Base-by-base conservation (phyloP, 208 protist genomes). In the Acanthamoeba castellanii region DNA sequence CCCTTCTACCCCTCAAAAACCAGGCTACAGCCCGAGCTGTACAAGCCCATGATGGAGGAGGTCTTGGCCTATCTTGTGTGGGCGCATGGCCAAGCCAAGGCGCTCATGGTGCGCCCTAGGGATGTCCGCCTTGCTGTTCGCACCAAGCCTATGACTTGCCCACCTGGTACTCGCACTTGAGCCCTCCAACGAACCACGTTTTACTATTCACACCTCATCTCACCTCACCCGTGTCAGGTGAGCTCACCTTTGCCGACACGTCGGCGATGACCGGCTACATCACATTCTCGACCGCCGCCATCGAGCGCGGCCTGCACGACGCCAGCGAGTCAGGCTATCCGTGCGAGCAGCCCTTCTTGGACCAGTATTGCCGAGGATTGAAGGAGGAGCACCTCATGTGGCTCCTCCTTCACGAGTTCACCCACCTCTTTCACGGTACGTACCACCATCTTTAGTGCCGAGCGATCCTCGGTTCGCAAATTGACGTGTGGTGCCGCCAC, bases 21-120 rank as follows among this genome's bases (percentile, higher is more conserved):
- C 30, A 87, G 78, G 42, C 47, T 87, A 5, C 42, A 22, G n/a
- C 47, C 47, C 3, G 34, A 50, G 45, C 78, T 87, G 30, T 87
- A 87, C 42, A 87, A 87, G n/a, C 78, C 78, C 9, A 59, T 87
- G 47, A 52, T 87, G 78, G 47, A 87, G 78, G 78, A 87, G 27
- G 47, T 87, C 3, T 30, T 87, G 30, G 78, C 42, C 34, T 87
- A 64, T 59, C 50, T 87, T 2, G 42, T 87, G 25, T 87, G 78
- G 78, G 50, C 47, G 42, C 47, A 87, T 32, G 78, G 78, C n/a
- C n/a, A 87, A 2, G 5, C 34, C n/a, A 87, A 87, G 42, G 3
- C 4, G 3, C 50, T 87, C 8, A 52, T 87, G 78, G 78, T 87
- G 25, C 6, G 37, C 13, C 6, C 47, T 22, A 50, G 50, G 18